phyloP scores from a whole-genome alignment of 768 basidiomycete genomes.

The Guyanaporus albipodus region DNA sequence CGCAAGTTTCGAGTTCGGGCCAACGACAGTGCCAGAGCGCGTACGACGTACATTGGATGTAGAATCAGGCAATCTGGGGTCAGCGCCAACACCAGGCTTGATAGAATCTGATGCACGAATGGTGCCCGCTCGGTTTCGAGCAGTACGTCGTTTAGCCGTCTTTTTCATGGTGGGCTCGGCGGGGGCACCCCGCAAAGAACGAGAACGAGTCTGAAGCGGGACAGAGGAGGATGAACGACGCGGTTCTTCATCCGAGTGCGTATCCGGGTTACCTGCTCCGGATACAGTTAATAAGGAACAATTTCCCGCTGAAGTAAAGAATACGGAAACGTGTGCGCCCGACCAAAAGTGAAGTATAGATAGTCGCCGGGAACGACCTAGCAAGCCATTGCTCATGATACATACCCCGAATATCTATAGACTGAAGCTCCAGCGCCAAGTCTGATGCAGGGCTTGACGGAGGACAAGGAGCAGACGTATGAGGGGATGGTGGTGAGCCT shows the following conservation, averaged over 20 bases:
- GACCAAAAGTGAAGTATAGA: background rate
- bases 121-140: constrained; percentile 45
- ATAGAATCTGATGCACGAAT: constrained; percentile 47
- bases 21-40: constrained; percentile 48
- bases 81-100: constrained; percentile 9
- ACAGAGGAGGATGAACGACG: background rate
- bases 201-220: constrained; percentile 13
- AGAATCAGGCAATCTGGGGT: background rate
- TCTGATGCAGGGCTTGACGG: constrained; percentile 19
- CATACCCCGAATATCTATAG: constrained; percentile 28
- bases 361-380: background rate
- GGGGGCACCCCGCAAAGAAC: constrained; percentile 20
- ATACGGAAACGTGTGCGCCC: background rate
- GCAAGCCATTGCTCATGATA: constrained; percentile 2
- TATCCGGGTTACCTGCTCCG: constrained; percentile 12
- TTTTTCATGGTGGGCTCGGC: constrained; percentile 13
- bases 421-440: constrained; percentile 20
- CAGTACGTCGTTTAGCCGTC: background rate
- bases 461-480: background rate
- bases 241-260: constrained; percentile 8
- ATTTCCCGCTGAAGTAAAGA: background rate
- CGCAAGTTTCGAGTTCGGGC: constrained; percentile 25
- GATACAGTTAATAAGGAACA: constrained; percentile 7
- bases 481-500: constrained; percentile 4
- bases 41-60: constrained; percentile 35